Conservation (phyloP, 1,284 basidiomycete genomes). For the Sporisorium graminicola region DNA sequence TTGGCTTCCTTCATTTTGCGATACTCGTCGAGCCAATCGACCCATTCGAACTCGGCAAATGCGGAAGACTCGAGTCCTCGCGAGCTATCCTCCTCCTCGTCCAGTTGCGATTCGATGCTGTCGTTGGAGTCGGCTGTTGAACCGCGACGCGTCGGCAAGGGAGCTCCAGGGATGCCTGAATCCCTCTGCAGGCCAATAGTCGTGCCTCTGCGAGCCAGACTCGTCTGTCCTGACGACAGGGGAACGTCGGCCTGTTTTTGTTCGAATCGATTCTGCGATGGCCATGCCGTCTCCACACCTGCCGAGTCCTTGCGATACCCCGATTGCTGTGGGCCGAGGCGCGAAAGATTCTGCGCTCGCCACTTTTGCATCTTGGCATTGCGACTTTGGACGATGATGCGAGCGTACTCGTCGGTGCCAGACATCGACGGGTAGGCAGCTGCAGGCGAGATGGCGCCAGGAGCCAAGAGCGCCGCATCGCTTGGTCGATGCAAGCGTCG, state of each 20-base stretch:
- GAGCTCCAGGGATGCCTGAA: slow-evolving; percentile 14
- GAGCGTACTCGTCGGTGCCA: slow-evolving; percentile 73
- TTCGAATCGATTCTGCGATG: slow-evolving; percentile 8
- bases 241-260: slow-evolving; percentile 13
- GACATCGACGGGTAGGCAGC: slow-evolving; percentile 27
- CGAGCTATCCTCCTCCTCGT: slow-evolving; percentile 43
- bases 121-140: slow-evolving; percentile 48
- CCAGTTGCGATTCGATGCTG: slow-evolving; percentile 51
- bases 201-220: slow-evolving; percentile 47
- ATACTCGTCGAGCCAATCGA: slow-evolving; percentile 76
- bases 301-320: slow-evolving; percentile 15
- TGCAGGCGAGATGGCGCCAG: slow-evolving; percentile 25
- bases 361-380: slow-evolving; percentile 74
- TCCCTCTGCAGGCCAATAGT: slow-evolving; percentile 43
- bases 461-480: slow-evolving; percentile 40
- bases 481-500: slow-evolving; percentile 31
- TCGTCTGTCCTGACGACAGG: slow-evolving; percentile 19
- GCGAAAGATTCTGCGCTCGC: slow-evolving; percentile 60
- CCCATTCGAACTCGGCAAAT: slow-evolving; percentile 73
- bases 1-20: slow-evolving; percentile 74
- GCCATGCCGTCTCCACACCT: slow-evolving; percentile 8
- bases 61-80: slow-evolving; percentile 30
- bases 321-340: slow-evolving; percentile 11
- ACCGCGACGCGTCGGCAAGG: slow-evolving; percentile 32
- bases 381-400: slow-evolving; percentile 74